These are phyloP conservation scores for Coleophoma crateriformis DNA, from an alignment of 2,329 filamentous ascomycete genomes.

Conservation along the genomic window DNA sequence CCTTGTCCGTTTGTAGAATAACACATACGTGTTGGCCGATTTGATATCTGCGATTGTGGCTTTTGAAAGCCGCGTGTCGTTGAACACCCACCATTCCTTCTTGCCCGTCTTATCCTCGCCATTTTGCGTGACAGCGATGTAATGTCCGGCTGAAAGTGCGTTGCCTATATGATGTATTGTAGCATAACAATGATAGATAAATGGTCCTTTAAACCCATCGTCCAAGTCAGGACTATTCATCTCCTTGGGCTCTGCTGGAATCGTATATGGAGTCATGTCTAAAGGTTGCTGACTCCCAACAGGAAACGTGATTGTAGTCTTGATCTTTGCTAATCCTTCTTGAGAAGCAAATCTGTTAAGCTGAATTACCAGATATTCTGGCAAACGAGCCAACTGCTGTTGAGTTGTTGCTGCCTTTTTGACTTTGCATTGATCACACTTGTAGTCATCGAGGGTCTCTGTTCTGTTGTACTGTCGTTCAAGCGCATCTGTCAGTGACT, in stretches of 20 bases:
- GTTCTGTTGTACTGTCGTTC: conserved; percentile 32
- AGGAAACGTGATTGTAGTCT: conserved; percentile 70
- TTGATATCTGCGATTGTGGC: no score
- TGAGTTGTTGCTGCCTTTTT: conserved; percentile 65
- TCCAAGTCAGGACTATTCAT: conserved; percentile 35
- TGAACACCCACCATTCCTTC: background rate
- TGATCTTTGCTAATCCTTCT: conserved; percentile 52
- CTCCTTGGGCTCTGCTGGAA: conserved; percentile 18
- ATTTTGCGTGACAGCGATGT: conserved; percentile 7
- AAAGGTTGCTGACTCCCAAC: conserved; percentile 51
- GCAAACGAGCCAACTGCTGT: conserved; percentile 62
- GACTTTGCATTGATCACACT: conserved; percentile 70
- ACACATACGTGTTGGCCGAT: background rate
- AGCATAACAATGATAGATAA: conserved; percentile 79
- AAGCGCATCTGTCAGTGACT: background rate
- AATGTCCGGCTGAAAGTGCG: conserved; percentile 16
- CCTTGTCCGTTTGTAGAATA: background rate
- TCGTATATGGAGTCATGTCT: conserved; percentile 52
- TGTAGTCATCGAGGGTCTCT: conserved; percentile 55
- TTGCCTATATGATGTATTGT: conserved; percentile 46
- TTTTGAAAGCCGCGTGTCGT: background rate
- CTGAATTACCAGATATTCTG: conserved; percentile 65
- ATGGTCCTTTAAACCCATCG: conserved; percentile 45
- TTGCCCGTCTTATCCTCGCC: background rate
- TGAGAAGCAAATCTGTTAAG: conserved; percentile 55